phyloP scores from a whole-genome alignment of 371 early-diverging fungal genomes.

The Mucor racemosus region DNA sequence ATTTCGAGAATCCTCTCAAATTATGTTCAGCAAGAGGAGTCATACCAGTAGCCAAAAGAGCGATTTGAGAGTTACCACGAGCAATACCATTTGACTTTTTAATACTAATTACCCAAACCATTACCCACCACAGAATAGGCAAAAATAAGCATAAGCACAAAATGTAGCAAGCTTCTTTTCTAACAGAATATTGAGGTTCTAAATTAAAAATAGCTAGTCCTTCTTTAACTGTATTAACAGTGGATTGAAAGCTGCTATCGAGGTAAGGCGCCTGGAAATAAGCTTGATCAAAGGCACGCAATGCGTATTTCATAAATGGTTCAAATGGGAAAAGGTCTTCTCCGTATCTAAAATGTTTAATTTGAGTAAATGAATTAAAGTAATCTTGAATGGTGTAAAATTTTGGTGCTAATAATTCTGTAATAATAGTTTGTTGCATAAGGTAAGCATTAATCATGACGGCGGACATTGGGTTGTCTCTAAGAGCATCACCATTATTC shows the following conservation, averaged over 20 bases:
- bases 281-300: conserved; percentile 10
- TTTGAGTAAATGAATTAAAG: neutral
- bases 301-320: conserved; percentile 2
- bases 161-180: neutral
- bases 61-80: conserved; percentile 26
- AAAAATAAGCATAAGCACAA: conserved; percentile 13
- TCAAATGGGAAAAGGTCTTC: neutral
- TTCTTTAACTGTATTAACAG: neutral
- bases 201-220: neutral
- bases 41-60: conserved; percentile 16
- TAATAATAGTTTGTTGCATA: conserved; percentile 23
- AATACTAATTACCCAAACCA: conserved; percentile 14
- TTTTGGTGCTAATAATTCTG: conserved; percentile 11
- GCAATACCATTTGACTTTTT: conserved; percentile 11
- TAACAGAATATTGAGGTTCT: neutral
- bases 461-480: neutral
- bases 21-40: conserved; percentile 16
- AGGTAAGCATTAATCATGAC: conserved; percentile 26
- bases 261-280: conserved; percentile 18
- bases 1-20: neutral
- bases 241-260: no score
- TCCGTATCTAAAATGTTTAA: neutral
- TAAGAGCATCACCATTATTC: neutral
- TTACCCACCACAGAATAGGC: conserved; percentile 18
- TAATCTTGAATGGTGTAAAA: conserved; percentile 10